Evolutionary conservation across 139 green algal species (phyloP).

Genomic region (Ettlia oleoabundans): DNA sequence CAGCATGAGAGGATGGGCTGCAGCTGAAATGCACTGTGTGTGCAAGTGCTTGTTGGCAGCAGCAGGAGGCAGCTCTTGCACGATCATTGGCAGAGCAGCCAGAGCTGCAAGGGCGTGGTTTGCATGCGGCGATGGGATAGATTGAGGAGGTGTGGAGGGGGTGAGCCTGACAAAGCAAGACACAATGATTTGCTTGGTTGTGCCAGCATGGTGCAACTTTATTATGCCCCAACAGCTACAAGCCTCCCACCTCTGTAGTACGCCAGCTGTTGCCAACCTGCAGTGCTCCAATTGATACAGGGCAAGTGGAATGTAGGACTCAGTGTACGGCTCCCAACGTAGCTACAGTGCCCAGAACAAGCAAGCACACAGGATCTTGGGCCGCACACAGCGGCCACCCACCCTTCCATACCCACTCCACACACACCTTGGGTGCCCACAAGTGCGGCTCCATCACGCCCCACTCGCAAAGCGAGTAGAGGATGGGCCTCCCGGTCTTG

Average conservation of each 20-base stretch:
- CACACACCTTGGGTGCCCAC: conserved; percentile 60
- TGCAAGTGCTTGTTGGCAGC: too few relatives aligned
- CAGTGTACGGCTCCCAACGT: too few relatives aligned
- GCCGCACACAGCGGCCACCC: too few relatives aligned
- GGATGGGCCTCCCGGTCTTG: conserved; percentile 68
- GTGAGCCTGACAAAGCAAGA: background rate
- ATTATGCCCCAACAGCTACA: too few relatives aligned
- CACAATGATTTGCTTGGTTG: background rate
- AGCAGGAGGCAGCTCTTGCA: too few relatives aligned
- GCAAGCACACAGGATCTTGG: too few relatives aligned
- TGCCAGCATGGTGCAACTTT: too few relatives aligned
- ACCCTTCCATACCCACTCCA: background rate
- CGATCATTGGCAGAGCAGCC: too few relatives aligned
- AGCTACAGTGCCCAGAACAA: too few relatives aligned
- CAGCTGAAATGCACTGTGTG: too few relatives aligned
- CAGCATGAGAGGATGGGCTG: background rate
- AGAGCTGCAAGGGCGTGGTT: too few relatives aligned
- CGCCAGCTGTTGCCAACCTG: conserved; percentile 29
- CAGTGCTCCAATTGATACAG: too few relatives aligned
- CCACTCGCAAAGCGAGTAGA: conserved; percentile 80
- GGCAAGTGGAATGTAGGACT: background rate
- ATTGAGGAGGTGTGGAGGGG: background rate
- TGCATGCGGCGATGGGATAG: background rate
- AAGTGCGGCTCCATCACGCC: conserved; percentile 67
- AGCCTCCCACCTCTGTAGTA: conserved; percentile 3